Evolutionary conservation across 1,284 basidiomycete genomes (phyloP).

Genomic region (Volvariella volvacea): DNA sequence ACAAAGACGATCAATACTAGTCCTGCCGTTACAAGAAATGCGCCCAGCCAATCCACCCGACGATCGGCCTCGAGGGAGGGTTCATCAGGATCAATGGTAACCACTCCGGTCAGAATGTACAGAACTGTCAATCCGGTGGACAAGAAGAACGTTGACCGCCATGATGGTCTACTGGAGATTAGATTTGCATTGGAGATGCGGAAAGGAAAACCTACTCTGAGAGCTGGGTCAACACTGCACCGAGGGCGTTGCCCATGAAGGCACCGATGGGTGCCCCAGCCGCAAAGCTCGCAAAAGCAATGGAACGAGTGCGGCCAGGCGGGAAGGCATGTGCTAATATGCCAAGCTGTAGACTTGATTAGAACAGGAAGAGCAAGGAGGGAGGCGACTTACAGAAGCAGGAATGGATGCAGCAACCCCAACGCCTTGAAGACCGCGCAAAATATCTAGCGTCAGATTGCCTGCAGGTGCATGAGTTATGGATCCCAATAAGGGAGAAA

Average conservation of each 20-base stretch:
- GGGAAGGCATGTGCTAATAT: slow-evolving; percentile 75
- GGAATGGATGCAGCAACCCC: slow-evolving; percentile 67
- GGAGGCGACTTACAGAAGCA: slow-evolving; percentile 45
- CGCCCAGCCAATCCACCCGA: slow-evolving; percentile 81
- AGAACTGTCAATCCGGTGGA: slow-evolving; percentile 43
- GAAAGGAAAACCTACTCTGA: slow-evolving; percentile 31
- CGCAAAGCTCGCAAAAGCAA: slow-evolving; percentile 73
- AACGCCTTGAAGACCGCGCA: slow-evolving; percentile 66
- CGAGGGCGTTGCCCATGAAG: slow-evolving; percentile 61
- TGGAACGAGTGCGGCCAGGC: slow-evolving; percentile 48
- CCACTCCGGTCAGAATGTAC: slow-evolving; percentile 40
- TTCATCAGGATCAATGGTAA: slow-evolving; percentile 49
- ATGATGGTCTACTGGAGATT: slow-evolving; percentile 32
- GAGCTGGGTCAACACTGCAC: slow-evolving; percentile 67
- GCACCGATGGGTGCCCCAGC: slow-evolving; percentile 79
- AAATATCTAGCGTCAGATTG: slow-evolving; percentile 49
- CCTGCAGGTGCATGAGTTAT: slow-evolving; percentile 25
- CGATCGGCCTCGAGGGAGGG: slow-evolving; percentile 42
- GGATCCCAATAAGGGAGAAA: neutral
- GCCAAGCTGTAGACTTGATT: slow-evolving; percentile 44
- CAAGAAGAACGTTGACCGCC: slow-evolving; percentile 56
- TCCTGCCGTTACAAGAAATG: slow-evolving; percentile 65
- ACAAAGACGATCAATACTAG: slow-evolving; percentile 78
- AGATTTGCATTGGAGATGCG: neutral
- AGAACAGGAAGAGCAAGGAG: slow-evolving; percentile 3